These are phyloP conservation scores for Thuidium tamariscinum DNA, from an alignment of 225 moss, liverwort and hornwort genomes.

Conservation along the genomic window DNA sequence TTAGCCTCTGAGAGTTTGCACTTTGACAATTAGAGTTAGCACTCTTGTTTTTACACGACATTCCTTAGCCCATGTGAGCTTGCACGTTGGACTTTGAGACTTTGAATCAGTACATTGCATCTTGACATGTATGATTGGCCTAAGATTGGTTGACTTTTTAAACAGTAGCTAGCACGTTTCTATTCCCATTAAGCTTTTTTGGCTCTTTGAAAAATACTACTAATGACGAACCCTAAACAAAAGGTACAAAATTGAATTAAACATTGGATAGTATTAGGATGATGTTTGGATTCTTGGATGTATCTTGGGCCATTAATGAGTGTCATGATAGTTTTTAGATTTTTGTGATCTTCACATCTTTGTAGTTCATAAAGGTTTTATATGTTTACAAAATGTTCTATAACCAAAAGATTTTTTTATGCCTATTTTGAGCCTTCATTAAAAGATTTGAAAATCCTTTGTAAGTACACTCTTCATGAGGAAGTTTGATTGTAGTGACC, in stretches of 20 bases:
- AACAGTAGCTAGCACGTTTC: background rate
- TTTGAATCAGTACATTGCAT: background rate
- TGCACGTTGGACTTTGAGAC: background rate
- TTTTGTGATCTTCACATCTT: background rate
- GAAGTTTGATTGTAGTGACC: background rate
- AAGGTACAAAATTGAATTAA: background rate
- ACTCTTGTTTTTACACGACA: background rate
- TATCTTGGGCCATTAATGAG: background rate
- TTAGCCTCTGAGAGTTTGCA: too few species aligned
- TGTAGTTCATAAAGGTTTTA: background rate
- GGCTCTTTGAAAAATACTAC: background rate
- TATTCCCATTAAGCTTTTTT: background rate
- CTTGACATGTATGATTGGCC: background rate
- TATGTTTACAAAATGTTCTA: accelerated
- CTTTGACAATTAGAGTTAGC: background rate
- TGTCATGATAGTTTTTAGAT: background rate
- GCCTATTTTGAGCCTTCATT: background rate
- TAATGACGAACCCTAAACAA: background rate
- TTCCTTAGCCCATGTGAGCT: background rate
- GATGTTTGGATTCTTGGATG: background rate
- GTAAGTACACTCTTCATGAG: accelerated
- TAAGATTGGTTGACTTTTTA: background rate
- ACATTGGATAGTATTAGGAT: background rate
- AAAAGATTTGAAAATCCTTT: background rate
- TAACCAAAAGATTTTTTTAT: background rate